Percentiles rank a stretch among this genome's conserved stretches.
Conservation (phyloP, 2,329 filamentous ascomycete species). For the Coniochaeta sp. region DNA sequence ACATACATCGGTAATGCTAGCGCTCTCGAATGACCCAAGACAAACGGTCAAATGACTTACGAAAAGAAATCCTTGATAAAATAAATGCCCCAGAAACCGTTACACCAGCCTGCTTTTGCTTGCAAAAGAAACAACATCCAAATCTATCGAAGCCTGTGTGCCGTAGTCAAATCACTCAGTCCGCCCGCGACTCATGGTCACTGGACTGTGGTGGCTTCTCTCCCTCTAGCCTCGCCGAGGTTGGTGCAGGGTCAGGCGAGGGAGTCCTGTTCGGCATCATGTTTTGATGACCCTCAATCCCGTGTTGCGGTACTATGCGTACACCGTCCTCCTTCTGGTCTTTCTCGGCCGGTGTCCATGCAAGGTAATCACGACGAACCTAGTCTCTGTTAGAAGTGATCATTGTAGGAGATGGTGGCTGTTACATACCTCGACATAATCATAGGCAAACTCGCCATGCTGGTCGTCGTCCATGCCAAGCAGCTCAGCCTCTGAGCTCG, state of each 20-base stretch:
- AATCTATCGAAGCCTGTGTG: background rate
- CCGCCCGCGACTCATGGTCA: background rate
- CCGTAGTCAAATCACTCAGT: background rate
- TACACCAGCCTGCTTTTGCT: slow-evolving; percentile 1
- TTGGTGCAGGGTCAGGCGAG: background rate
- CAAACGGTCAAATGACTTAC: background rate
- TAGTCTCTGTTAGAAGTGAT: slow-evolving; percentile 8
- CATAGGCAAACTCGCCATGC: slow-evolving; percentile 83
- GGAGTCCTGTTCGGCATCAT: slow-evolving; percentile 26
- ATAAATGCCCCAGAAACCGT: background rate
- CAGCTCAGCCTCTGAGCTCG: slow-evolving; percentile 73
- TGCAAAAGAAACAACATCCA: background rate
- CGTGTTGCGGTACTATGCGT: slow-evolving; percentile 59
- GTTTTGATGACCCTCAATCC: slow-evolving; percentile 62
- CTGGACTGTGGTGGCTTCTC: slow-evolving; percentile 1
- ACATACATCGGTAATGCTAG: background rate
- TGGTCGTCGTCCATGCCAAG: slow-evolving; percentile 87
- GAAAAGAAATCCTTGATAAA: background rate
- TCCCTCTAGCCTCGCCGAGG: background rate
- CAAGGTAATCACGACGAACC: slow-evolving; percentile 75
- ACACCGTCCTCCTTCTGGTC: slow-evolving; percentile 54
- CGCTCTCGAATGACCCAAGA: background rate
- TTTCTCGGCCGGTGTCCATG: slow-evolving; percentile 71
- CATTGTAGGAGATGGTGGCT: background rate
- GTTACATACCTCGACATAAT: slow-evolving; percentile 65